phyloP scores from a whole-genome alignment of 1,284 basidiomycete species.

The Acaromyces ingoldii region DNA sequence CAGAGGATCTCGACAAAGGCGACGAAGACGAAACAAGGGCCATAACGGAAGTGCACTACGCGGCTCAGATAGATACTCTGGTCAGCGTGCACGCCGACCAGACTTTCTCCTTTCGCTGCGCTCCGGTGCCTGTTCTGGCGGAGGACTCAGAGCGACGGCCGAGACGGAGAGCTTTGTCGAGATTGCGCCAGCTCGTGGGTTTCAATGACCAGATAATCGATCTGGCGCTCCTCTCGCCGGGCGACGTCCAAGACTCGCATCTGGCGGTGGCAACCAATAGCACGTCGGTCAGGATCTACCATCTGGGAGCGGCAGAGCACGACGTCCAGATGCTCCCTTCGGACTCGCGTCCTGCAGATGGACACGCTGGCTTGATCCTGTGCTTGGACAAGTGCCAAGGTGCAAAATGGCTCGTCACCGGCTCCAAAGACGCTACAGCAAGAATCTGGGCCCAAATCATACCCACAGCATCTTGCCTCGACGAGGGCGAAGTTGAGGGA shows the following conservation, averaged over 20 bases:
- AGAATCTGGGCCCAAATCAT: slow-evolving; percentile 67
- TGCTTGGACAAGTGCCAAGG: slow-evolving; percentile 68
- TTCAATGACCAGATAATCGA: slow-evolving; percentile 99
- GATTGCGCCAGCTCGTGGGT: slow-evolving; percentile 70
- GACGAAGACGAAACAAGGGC: slow-evolving; percentile 38
- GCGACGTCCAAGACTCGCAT: slow-evolving; percentile 56
- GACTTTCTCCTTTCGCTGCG: slow-evolving; percentile 78
- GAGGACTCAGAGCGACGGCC: too few relatives aligned
- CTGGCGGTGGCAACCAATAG: slow-evolving; percentile 94
- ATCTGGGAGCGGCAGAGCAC: slow-evolving; percentile 49
- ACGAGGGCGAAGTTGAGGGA: slow-evolving; percentile 42
- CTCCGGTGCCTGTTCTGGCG: slow-evolving; percentile 59
- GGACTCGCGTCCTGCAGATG: slow-evolving; percentile 8
- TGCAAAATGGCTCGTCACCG: slow-evolving; percentile 73
- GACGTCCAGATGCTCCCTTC: slow-evolving; percentile 27
- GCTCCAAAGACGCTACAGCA: slow-evolving; percentile 84
- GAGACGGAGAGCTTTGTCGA: too few relatives aligned
- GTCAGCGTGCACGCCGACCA: slow-evolving; percentile 88
- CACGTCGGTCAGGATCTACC: slow-evolving; percentile 79
- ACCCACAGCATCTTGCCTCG: slow-evolving; percentile 35
- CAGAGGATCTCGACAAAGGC: slow-evolving; percentile 12
- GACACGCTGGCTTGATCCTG: slow-evolving; percentile 83
- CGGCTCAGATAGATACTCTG: slow-evolving; percentile 50
- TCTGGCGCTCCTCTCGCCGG: slow-evolving; percentile 55
- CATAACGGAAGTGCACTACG: slow-evolving; percentile 34